phyloP scores from a whole-genome alignment of 768 basidiomycete genomes.

The Leucocoprinus sp. region DNA sequence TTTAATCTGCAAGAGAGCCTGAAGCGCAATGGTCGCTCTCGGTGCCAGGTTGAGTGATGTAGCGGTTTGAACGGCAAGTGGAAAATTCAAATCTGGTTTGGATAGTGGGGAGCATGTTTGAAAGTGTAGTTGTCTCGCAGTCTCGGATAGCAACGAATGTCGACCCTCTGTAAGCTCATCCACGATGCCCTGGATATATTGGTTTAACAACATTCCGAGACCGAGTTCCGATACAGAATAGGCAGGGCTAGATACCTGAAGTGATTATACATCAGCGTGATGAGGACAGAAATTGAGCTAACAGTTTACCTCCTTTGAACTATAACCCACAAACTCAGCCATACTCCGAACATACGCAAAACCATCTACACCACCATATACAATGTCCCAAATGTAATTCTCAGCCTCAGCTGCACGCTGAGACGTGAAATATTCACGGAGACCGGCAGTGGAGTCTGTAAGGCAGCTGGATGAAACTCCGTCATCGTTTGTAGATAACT shows the following conservation, averaged over 20 bases:
- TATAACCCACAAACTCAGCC: constrained; percentile 58
- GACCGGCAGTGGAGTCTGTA: constrained; percentile 14
- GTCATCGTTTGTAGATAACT: constrained; percentile 11
- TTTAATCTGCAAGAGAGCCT: constrained; percentile 32
- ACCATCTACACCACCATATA: constrained; percentile 74
- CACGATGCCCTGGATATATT: constrained; percentile 38
- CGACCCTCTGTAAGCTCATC: constrained; percentile 40
- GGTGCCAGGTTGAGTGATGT: constrained; percentile 37
- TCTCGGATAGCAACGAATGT: constrained; percentile 36
- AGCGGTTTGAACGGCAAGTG: constrained; percentile 27
- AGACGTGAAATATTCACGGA: constrained; percentile 39
- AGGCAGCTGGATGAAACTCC: constrained; percentile 12
- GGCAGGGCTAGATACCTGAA: background rate
- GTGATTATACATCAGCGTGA: background rate
- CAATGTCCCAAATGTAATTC: constrained; percentile 62
- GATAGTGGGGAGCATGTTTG: constrained; percentile 4
- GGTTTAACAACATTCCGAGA: constrained; percentile 30
- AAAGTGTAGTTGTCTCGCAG: constrained; percentile 25
- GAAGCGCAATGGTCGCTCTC: constrained; percentile 29
- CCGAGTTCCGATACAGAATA: constrained; percentile 11
- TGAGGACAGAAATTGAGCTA: constrained; percentile 4
- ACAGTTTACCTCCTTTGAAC: constrained; percentile 20
- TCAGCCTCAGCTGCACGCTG: constrained; percentile 47
- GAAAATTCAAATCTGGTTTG: constrained; percentile 8
- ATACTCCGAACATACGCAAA: constrained; percentile 70